Percentiles rank a stretch among this genome's conserved stretches.
phyloP scores from a whole-genome alignment of 371 early-diverging fungal species.

The Mucor lusitanicus region DNA sequence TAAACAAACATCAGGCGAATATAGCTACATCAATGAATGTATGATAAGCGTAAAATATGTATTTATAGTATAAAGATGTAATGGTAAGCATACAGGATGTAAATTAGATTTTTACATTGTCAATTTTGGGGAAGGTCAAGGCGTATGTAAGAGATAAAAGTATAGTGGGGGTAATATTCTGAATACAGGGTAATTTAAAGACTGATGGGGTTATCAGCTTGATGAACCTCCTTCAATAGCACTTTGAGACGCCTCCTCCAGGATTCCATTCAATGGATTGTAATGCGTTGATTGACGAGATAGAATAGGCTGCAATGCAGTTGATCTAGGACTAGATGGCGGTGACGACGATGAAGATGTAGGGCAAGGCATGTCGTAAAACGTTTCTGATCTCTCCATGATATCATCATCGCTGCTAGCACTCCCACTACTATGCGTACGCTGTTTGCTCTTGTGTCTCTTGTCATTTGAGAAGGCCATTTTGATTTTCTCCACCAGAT shows the following conservation, averaged over 20 bases:
- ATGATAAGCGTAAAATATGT: background rate
- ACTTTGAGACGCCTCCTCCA: slow-evolving; percentile 15
- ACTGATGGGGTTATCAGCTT: background rate
- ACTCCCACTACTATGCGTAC: background rate
- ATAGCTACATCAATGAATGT: no score
- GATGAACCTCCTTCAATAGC: background rate
- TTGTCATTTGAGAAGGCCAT: slow-evolving; percentile 35
- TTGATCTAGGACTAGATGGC: slow-evolving; percentile 3
- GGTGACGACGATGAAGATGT: slow-evolving; percentile 15
- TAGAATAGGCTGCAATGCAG: slow-evolving; percentile 8
- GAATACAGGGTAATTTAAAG: background rate
- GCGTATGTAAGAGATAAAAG: background rate
- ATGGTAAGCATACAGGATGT: background rate
- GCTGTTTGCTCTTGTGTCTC: slow-evolving; percentile 6
- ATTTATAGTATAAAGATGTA: background rate
- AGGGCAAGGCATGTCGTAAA: background rate
- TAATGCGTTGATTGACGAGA: slow-evolving; percentile 28
- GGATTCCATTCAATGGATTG: slow-evolving; percentile 15
- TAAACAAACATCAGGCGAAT: no score
- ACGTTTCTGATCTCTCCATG: slow-evolving; percentile 6
- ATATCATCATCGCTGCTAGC: slow-evolving; percentile 8
- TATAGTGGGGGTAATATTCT: background rate
- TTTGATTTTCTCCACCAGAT: slow-evolving; percentile 40
- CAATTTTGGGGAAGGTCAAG: background rate
- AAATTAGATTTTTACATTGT: background rate